phyloP scores from a whole-genome alignment of 345 rosid genomes.

The Rhodamnia rubescens region DNA sequence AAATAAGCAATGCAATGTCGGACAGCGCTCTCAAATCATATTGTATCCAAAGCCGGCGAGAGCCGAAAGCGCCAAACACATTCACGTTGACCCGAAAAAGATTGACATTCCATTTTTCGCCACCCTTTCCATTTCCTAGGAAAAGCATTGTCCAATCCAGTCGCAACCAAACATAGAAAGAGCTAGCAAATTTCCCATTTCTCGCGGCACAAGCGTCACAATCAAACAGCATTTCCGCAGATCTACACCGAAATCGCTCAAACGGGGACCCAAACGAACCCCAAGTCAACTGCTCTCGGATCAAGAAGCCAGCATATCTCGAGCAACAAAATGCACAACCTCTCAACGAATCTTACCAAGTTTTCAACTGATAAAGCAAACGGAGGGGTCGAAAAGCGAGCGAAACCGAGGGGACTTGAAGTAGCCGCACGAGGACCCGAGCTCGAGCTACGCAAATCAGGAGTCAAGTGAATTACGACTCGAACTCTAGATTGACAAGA shows the following conservation, averaged over 20 bases:
- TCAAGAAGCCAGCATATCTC: not conserved
- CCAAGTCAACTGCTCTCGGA: not conserved
- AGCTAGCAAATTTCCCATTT: not conserved
- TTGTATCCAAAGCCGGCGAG: not conserved
- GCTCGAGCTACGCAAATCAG: not conserved
- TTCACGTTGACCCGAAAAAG: not conserved
- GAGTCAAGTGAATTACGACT: not conserved
- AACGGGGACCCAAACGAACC: not conserved
- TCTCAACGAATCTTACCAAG: not conserved
- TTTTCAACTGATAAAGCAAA: not conserved
- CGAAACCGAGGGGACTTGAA: not conserved
- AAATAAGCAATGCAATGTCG: not conserved
- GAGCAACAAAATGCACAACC: not conserved
- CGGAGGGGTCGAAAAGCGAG: not conserved
- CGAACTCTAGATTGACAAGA: not conserved
- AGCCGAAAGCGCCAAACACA: not conserved
- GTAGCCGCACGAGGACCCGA: not conserved
- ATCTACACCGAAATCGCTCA: not conserved
- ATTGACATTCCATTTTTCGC: not conserved
- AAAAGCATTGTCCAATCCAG: not conserved
- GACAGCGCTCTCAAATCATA: not conserved
- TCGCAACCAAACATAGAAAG: not conserved
- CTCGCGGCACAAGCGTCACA: not conserved
- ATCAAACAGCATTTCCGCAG: not conserved
- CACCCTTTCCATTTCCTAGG: not conserved